A percentile compares a stretch with the other conserved stretches of the same genome.
Conservation (phyloP, 257 asterid genomes). For the Solanum raphanifolium region DNA sequence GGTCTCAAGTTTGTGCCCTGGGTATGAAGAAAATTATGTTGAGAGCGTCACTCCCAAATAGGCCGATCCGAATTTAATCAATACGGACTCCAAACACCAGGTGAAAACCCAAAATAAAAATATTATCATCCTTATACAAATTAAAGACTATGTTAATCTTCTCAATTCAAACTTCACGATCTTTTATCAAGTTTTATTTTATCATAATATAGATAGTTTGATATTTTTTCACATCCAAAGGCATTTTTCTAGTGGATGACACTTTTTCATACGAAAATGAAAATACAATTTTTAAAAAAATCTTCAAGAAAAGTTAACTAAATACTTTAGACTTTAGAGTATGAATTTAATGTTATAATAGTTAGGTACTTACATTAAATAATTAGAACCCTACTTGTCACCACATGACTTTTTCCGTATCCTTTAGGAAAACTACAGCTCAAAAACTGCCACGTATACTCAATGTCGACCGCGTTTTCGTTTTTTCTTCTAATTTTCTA, state of each 20-base stretch:
- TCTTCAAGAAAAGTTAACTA: not conserved
- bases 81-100: rapidly evolving
- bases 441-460: not conserved
- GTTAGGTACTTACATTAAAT: not conserved
- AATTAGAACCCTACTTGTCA: not conserved
- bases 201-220: not conserved
- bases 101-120: no score
- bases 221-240: not conserved
- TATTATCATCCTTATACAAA: no score
- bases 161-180: no score
- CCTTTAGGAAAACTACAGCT: not conserved
- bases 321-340: not conserved
- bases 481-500: not conserved
- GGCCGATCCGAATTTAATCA: no score
- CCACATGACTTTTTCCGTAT: not conserved
- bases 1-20: rapidly evolving
- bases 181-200: not conserved
- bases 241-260: not conserved
- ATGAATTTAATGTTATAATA: not conserved
- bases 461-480: not conserved
- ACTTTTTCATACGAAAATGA: not conserved
- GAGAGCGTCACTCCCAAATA: no score
- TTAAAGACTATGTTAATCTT: not conserved
- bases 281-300: no score
- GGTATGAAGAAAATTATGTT: no score